Evolutionary conservation across 306 rosid species (phyloP).

Genomic region (Corylus avellana): DNA sequence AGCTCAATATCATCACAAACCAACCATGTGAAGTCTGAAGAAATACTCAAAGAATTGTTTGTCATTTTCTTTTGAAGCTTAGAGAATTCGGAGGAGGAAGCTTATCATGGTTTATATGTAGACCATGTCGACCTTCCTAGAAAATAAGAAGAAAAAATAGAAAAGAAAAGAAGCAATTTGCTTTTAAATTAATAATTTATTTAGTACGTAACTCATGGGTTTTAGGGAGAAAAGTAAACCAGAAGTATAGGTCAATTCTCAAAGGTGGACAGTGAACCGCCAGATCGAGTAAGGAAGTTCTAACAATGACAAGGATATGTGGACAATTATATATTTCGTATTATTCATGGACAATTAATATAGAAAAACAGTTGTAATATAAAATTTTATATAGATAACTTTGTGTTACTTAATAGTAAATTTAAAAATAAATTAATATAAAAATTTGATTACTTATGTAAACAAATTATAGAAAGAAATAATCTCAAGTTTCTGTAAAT

Average conservation of each 20-base stretch:
- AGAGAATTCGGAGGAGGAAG: background rate
- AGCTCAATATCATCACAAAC: slow-evolving; percentile 5
- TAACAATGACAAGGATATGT: too few relatives aligned
- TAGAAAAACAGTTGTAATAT: too few relatives aligned
- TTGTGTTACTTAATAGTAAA: too few relatives aligned
- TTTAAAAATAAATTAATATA: too few relatives aligned
- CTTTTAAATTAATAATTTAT: background rate
- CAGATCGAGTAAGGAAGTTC: background rate
- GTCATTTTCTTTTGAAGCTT: background rate
- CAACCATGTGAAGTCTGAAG: background rate
- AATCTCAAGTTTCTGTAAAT: too few relatives aligned
- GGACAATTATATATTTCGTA: too few relatives aligned
- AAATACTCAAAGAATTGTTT: background rate
- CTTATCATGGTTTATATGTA: background rate
- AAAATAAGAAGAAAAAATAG: too few relatives aligned
- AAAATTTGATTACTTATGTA: too few relatives aligned
- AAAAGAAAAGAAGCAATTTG: background rate
- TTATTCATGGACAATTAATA: too few relatives aligned
- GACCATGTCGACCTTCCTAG: background rate
- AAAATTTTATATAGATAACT: too few relatives aligned
- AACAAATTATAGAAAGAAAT: too few relatives aligned
- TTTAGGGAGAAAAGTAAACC: background rate
- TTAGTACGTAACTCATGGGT: background rate
- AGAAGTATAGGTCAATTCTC: background rate
- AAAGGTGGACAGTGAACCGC: background rate